A percentile compares a stretch with the other conserved stretches of the same genome.
phyloP scores from a whole-genome alignment of 164 flowering plant genomes.

The Berberis thunbergii region DNA sequence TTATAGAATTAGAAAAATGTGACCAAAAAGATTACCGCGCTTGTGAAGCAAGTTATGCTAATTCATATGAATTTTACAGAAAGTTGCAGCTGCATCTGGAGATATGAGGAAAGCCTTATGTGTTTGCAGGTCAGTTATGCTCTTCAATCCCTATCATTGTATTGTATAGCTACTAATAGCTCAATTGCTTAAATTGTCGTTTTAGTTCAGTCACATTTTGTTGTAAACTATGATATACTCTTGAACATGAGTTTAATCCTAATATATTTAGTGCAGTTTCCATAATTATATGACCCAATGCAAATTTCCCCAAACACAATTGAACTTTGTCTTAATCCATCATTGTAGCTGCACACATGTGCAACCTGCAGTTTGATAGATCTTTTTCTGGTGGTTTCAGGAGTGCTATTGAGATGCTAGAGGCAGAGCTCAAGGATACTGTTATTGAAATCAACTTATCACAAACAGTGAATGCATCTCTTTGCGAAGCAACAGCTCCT shows the following conservation, averaged over 20 bases:
- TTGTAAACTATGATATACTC: too few relatives aligned
- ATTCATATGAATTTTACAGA: conserved; percentile 33
- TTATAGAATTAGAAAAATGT: neutral
- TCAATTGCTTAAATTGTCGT: neutral
- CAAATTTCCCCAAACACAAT: too few relatives aligned
- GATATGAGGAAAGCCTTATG: conserved; percentile 93
- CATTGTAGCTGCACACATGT: neutral
- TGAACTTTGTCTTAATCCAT: too few relatives aligned
- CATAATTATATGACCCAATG: too few relatives aligned
- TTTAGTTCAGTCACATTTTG: neutral
- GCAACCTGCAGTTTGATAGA: neutral
- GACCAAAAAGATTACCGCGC: neutral
- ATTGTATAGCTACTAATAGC: neutral
- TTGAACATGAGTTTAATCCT: too few relatives aligned
- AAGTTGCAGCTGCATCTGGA: conserved; percentile 95
- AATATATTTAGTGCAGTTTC: too few relatives aligned
- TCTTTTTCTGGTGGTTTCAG: conserved; percentile 27
- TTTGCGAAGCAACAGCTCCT: conserved; percentile 20
- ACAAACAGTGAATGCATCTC: conserved; percentile 14
- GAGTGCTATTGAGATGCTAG: conserved; percentile 76
- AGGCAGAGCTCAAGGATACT: conserved; percentile 45
- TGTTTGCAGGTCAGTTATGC: conserved; percentile 70
- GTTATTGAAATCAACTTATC: conserved; percentile 9
- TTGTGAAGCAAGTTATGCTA: neutral
- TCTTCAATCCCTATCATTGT: neutral